phyloP scores from a whole-genome alignment of 257 asterid species.

The Mentha longifolia region DNA sequence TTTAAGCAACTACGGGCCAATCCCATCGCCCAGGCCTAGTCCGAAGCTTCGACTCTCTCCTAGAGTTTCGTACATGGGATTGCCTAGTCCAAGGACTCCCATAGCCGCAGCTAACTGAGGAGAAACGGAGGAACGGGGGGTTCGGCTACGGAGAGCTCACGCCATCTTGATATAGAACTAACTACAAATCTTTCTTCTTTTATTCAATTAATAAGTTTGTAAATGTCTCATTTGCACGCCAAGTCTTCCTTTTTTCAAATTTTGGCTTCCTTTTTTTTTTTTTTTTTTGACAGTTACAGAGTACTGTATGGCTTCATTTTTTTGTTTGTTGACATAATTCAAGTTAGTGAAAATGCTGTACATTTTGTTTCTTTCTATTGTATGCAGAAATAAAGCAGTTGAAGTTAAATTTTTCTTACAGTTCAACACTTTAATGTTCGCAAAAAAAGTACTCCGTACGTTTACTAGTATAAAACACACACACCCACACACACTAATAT shows the following conservation, averaged over 20 bases:
- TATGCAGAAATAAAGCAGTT: too few relatives aligned
- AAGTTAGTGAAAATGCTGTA: neutral
- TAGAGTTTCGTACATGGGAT: conserved; percentile 80
- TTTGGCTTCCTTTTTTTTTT: too few relatives aligned
- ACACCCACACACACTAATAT: too few relatives aligned
- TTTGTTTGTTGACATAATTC: conserved; percentile 6
- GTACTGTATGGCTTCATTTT: conserved; percentile 28
- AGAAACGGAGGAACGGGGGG: neutral
- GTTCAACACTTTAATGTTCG: too few relatives aligned
- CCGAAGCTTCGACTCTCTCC: conserved; percentile 84
- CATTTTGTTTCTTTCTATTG: too few relatives aligned
- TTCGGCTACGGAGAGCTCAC: neutral
- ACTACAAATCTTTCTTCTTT: conserved; percentile 50
- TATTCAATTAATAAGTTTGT: conserved; percentile 38
- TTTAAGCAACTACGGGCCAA: conserved; percentile 65
- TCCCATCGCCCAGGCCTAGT: conserved; percentile 97
- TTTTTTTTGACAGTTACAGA: conserved; percentile 21
- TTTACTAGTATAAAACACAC: too few relatives aligned
- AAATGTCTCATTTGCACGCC: conserved; percentile 44
- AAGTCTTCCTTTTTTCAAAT: conserved; percentile 39
- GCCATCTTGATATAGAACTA: conserved; percentile 29
- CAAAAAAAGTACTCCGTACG: too few relatives aligned
- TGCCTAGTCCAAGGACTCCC: conserved; percentile 88
- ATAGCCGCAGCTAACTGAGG: conserved; percentile 51
- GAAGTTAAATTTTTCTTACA: too few relatives aligned